These are phyloP conservation scores for Leishmania aethiopica DNA, from an alignment of 208 protist species.

Conservation along the genomic window DNA sequence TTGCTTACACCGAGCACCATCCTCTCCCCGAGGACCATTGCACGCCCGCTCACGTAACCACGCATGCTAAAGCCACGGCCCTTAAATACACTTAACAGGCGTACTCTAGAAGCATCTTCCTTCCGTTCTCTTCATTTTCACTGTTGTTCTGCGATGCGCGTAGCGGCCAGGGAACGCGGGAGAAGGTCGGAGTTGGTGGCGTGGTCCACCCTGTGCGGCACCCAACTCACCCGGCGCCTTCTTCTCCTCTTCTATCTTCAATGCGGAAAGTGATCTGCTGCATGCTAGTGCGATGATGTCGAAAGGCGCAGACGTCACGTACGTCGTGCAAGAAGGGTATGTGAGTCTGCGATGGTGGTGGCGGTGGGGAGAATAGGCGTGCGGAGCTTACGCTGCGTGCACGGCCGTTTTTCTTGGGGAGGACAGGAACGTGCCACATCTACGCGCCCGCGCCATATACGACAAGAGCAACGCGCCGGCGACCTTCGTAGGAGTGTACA, in stretches of 20 bases:
- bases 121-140: conserved; percentile 7
- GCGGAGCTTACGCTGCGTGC: not conserved
- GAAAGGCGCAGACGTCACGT: not conserved
- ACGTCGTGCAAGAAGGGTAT: not conserved
- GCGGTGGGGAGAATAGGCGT: not conserved
- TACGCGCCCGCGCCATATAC: not conserved
- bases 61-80: not conserved
- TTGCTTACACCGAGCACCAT: not conserved
- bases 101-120: not conserved
- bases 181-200: not conserved
- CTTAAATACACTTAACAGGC: not conserved
- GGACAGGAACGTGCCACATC: not conserved
- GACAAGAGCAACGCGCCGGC: not conserved
- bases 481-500: not conserved
- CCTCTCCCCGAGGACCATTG: not conserved
- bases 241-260: not conserved
- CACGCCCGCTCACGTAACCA: not conserved
- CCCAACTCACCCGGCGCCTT: not conserved
- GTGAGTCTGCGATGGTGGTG: not conserved
- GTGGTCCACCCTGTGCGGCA: not conserved
- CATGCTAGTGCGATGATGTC: not conserved
- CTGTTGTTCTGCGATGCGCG: not conserved
- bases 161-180: not conserved
- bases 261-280: not conserved
- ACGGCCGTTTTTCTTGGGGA: not conserved